These are phyloP conservation scores for Colletotrichum australisinense DNA, from an alignment of 2,329 filamentous ascomycete species.

Conservation along the genomic window DNA sequence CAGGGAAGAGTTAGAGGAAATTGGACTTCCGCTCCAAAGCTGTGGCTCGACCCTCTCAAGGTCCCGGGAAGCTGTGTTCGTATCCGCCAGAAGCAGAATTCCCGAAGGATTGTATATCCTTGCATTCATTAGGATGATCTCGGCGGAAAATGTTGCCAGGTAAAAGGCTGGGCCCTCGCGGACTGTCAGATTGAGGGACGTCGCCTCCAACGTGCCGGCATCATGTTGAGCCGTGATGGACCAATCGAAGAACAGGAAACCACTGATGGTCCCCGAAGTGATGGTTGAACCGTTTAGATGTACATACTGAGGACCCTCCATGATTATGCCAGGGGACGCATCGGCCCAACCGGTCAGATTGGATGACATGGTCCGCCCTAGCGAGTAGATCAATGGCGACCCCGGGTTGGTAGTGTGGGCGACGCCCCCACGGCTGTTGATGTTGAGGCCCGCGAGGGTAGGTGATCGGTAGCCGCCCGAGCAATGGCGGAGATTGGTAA, in stretches of 20 bases:
- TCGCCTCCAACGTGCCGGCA: conserved; percentile 2
- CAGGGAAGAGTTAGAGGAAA: not conserved
- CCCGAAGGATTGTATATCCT: conserved; percentile 1
- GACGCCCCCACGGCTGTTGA: not conserved
- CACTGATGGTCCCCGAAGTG: conserved; percentile 5
- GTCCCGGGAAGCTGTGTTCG: conserved; percentile 4
- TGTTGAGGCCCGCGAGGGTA: not conserved
- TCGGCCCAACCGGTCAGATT: conserved; percentile 10
- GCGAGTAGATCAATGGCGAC: conserved; percentile 12
- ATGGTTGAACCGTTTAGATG: not conserved
- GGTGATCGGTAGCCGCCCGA: conserved; percentile 16
- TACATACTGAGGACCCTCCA: conserved; percentile 10
- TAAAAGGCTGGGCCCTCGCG: conserved; percentile 10
- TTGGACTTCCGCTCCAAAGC: conserved; percentile 5
- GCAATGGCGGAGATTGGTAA: conserved; percentile 9
- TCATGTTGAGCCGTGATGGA: not conserved
- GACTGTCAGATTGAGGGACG: not conserved
- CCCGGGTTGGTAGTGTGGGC: conserved; percentile 3
- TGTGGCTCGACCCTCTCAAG: conserved; percentile 8
- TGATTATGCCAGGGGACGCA: not conserved
- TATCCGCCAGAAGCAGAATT: not conserved
- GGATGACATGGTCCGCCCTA: not conserved
- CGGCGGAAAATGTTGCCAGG: not conserved
- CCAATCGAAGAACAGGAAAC: conserved; percentile 21
- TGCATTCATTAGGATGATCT: not conserved